Evolutionary conservation across 768 basidiomycete genomes (phyloP).

Genomic region (Jaapia argillacea): DNA sequence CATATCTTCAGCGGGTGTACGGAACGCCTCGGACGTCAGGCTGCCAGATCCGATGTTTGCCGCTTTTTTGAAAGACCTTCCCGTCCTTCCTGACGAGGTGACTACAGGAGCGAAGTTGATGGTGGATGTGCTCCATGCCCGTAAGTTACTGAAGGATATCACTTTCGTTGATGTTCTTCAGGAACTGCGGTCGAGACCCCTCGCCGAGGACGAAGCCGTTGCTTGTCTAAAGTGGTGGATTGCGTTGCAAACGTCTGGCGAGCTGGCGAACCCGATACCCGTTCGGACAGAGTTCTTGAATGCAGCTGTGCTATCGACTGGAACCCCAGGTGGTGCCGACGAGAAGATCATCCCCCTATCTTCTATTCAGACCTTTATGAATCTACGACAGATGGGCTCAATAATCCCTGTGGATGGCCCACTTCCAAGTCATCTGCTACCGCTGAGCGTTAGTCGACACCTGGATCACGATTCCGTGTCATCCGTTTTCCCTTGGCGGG

Average conservation of each 20-base stretch:
- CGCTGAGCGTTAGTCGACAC: constrained; percentile 50
- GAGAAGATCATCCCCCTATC: constrained; percentile 60
- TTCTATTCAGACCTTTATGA: constrained; percentile 63
- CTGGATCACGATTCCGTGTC: constrained; percentile 41
- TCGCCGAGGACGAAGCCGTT: constrained; percentile 65
- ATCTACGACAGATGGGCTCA: constrained; percentile 41
- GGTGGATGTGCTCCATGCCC: constrained; percentile 47
- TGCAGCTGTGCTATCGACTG: constrained; percentile 51
- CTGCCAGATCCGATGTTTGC: constrained; percentile 62
- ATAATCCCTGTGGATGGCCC: constrained; percentile 68
- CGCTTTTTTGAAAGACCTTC: constrained; percentile 68
- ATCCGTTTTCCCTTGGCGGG: constrained; percentile 64
- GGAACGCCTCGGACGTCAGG: constrained; percentile 55
- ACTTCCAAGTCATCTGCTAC: constrained; percentile 64
- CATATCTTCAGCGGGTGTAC: constrained; percentile 67
- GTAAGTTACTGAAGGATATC: constrained; percentile 62
- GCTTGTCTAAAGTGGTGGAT: constrained; percentile 88
- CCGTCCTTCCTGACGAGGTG: constrained; percentile 59
- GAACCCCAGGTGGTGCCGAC: constrained; percentile 20
- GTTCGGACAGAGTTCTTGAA: constrained; percentile 56
- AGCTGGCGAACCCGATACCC: constrained; percentile 28
- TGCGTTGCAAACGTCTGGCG: constrained; percentile 25
- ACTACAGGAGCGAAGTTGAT: constrained; percentile 46
- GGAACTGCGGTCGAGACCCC: constrained; percentile 62
- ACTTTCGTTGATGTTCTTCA: constrained; percentile 75